Percentiles rank a stretch among this genome's conserved stretches.
Evolutionary conservation across 805 yeast species (phyloP).

Genomic region (Candida parachauliodes): DNA sequence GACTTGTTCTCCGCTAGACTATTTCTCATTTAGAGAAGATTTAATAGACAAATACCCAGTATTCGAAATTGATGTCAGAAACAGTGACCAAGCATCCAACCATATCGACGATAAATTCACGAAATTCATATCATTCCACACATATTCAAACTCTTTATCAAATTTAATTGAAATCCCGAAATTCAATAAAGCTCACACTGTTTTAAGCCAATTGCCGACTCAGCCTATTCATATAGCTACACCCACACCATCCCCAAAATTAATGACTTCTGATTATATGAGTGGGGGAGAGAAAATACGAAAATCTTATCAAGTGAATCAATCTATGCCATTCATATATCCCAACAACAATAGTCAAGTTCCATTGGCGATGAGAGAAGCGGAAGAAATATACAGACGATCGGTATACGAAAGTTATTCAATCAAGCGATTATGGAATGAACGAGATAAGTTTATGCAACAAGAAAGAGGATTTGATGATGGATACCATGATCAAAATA

Average conservation of each 20-base stretch:
- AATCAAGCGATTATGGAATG: constrained; percentile 68
- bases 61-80: constrained; percentile 29
- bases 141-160: constrained; percentile 50
- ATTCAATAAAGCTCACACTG: constrained; percentile 43
- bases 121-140: constrained; percentile 36
- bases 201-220: constrained; percentile 45
- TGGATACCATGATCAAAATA: not conserved
- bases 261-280: constrained; percentile 42
- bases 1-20: constrained; percentile 78
- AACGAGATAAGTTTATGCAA: constrained; percentile 64
- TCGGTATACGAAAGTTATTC: constrained; percentile 65
- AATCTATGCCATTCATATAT: constrained; percentile 62
- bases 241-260: constrained; percentile 82
- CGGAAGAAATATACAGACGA: constrained; percentile 60
- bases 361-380: constrained; percentile 79
- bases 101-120: constrained; percentile 17
- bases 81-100: constrained; percentile 24
- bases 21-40: constrained; percentile 74
- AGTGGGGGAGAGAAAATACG: constrained; percentile 48
- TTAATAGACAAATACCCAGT: constrained; percentile 73
- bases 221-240: constrained; percentile 74
- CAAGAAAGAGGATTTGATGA: constrained; percentile 58
- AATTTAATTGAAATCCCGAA: constrained; percentile 59
- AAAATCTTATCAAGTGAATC: constrained; percentile 61
- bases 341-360: constrained; percentile 44